Conservation (phyloP, 306 rosid species). For the Quercus berberidifolia region DNA sequence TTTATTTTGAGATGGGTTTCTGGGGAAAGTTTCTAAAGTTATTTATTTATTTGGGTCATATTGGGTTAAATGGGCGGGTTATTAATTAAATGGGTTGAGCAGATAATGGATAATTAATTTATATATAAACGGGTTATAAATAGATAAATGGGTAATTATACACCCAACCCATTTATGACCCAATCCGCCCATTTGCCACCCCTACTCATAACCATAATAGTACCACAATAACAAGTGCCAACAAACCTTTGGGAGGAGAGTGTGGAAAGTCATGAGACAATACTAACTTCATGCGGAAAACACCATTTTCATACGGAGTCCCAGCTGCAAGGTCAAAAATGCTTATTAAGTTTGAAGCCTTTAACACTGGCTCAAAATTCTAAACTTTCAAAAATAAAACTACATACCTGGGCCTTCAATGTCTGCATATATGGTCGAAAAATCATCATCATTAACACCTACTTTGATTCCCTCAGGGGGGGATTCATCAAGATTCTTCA, state of each 20-base stretch:
- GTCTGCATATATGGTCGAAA: constrained; percentile 85
- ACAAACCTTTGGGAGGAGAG: constrained; percentile 94
- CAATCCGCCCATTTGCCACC: no score
- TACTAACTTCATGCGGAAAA: constrained; percentile 92
- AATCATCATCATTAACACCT: constrained; percentile 80
- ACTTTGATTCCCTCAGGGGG: constrained; percentile 99
- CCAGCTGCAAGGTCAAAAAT: constrained; percentile 63
- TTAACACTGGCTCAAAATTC: not conserved
- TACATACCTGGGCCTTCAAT: constrained; percentile 95
- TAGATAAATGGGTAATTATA: no score
- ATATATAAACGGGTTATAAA: no score
- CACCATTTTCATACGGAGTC: constrained; percentile 95
- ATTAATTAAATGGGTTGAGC: no score
- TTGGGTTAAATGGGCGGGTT: no score
- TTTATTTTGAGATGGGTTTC: no score
- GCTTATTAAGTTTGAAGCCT: constrained; percentile 12
- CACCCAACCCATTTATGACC: no score
- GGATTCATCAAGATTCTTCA: constrained; percentile 90
- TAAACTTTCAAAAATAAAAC: not conserved
- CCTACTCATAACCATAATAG: not conserved
- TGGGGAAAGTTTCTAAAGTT: no score
- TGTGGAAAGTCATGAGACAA: constrained; percentile 78
- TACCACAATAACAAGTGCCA: not conserved
- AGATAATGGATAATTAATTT: no score
- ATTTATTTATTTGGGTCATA: no score